Conservation (phyloP, 768 basidiomycete species). For the Boletus pseudo-olivaceus region DNA sequence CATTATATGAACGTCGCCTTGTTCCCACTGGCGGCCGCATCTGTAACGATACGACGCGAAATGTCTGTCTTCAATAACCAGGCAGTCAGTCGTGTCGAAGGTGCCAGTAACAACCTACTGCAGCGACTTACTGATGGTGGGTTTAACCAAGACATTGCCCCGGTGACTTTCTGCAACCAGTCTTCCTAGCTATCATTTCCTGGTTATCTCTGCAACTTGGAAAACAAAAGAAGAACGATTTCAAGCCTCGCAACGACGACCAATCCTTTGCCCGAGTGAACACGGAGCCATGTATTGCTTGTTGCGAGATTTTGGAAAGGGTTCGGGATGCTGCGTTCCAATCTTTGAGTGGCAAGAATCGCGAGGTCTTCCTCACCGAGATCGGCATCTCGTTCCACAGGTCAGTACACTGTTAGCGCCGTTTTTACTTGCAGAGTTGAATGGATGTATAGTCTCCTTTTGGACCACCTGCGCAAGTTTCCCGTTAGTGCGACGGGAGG, state of each 20-base stretch:
- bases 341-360: constrained; percentile 87
- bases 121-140: constrained; percentile 81
- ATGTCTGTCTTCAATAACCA: constrained; percentile 93
- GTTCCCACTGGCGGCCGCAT: constrained; percentile 79
- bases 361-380: constrained; percentile 89
- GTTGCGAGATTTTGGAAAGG: constrained; percentile 81
- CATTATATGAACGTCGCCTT: constrained; percentile 90
- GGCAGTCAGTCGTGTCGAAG: constrained; percentile 80
- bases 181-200: constrained; percentile 54
- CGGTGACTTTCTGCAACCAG: not conserved
- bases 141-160: constrained; percentile 21
- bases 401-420: constrained; percentile 33
- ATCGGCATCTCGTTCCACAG: constrained; percentile 93
- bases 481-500: constrained; percentile 96
- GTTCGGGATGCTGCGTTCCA: constrained; percentile 73
- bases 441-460: constrained; percentile 56
- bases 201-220: constrained; percentile 76
- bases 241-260: constrained; percentile 96
- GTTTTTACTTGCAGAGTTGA: constrained; percentile 9
- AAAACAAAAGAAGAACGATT: constrained; percentile 95
- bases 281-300: constrained; percentile 86
- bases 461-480: constrained; percentile 95
- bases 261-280: constrained; percentile 91
- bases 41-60: constrained; percentile 85
- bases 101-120: constrained; percentile 70